phyloP scores from a whole-genome alignment of 2,329 filamentous ascomycete genomes.

The Orbilia javanica region DNA sequence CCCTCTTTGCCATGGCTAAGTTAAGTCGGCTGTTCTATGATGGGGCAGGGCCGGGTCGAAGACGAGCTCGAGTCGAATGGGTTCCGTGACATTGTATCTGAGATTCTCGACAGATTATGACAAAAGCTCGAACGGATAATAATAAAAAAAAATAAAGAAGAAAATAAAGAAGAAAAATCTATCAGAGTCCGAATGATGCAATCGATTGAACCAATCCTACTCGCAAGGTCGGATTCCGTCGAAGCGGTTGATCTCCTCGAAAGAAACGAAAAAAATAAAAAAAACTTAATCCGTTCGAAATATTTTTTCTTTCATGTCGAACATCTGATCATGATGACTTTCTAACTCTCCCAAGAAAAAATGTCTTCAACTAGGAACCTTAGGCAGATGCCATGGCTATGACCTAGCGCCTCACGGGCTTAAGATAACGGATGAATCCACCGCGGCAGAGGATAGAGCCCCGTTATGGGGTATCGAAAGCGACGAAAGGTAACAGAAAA shows the following conservation, averaged over 20 bases:
- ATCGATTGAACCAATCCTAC: neutral
- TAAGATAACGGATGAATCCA: constrained; percentile 42
- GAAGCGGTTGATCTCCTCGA: neutral
- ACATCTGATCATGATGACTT: constrained; percentile 50
- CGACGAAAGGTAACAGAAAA: constrained; percentile 34
- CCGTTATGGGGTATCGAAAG: constrained; percentile 37
- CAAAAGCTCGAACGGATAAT: neutral
- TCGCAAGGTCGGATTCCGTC: constrained; percentile 23
- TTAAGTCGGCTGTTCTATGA: constrained; percentile 7
- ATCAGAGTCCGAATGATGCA: constrained; percentile 8
- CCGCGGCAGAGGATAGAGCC: constrained; percentile 27
- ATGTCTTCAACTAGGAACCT: constrained; percentile 6
- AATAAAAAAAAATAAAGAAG: neutral
- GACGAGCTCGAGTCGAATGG: constrained; percentile 8
- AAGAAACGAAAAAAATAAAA: neutral
- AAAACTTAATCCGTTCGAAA: constrained; percentile 9
- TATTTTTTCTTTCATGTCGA: constrained; percentile 1
- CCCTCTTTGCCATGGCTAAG: neutral
- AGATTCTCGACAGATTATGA: neutral
- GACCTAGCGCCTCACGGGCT: constrained; percentile 14
- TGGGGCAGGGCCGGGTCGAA: neutral
- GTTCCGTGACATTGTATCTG: constrained; percentile 13
- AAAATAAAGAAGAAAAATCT: neutral
- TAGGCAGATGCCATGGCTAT: constrained; percentile 39
- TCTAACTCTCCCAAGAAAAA: constrained; percentile 10